Conservation (phyloP, 1,139 yeast genomes). For the Geotrichum europaeum region DNA sequence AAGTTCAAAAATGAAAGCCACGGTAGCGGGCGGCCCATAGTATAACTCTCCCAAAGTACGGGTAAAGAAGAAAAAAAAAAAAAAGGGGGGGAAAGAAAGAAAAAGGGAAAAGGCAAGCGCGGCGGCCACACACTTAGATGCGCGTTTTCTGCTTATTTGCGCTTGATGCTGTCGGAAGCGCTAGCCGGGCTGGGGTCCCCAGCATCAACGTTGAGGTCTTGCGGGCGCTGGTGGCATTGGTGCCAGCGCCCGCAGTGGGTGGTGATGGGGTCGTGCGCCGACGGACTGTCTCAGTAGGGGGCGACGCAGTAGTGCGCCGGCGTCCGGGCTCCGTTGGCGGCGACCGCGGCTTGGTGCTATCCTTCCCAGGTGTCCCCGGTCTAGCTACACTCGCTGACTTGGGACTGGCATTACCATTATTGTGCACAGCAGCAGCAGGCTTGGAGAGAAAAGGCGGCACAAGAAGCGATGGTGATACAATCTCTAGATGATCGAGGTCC, state of each 20-base stretch:
- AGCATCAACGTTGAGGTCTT: neutral
- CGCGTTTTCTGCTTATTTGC: slow-evolving; percentile 21
- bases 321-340: neutral
- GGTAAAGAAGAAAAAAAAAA: too few relatives aligned
- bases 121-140: neutral
- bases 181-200: slow-evolving; percentile 4
- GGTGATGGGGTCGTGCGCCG: neutral
- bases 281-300: neutral
- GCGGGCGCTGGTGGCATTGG: too few relatives aligned
- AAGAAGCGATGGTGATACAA: neutral
- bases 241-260: neutral
- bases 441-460: neutral
- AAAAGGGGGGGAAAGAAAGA: too few relatives aligned
- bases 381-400: neutral
- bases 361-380: slow-evolving; percentile 5
- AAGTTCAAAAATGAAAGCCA: too few relatives aligned
- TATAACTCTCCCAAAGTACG: too few relatives aligned
- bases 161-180: slow-evolving; percentile 24
- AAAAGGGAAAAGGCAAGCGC: too few relatives aligned
- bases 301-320: neutral
- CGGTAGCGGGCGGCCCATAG: too few relatives aligned
- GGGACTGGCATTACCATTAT: neutral
- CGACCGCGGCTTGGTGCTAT: slow-evolving; percentile 6
- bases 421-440: neutral
- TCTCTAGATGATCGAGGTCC: neutral